These are phyloP conservation scores for Globisporangium spiculum DNA, from an alignment of 352 stramenopile species.

Conservation along the genomic window DNA sequence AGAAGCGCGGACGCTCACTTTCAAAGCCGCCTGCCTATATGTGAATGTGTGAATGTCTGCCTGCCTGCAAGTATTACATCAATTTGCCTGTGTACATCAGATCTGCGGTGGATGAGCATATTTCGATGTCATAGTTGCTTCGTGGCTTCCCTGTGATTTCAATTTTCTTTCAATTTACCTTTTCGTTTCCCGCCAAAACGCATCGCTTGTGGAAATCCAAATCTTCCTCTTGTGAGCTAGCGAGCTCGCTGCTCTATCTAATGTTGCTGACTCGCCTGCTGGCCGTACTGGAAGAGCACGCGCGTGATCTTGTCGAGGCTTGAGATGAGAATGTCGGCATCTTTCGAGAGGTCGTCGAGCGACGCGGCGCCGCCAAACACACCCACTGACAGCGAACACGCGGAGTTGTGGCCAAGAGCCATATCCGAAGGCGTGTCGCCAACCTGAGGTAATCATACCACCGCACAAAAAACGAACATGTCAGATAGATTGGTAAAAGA, in stretches of 20 bases:
- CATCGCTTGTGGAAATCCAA: constrained; percentile 1
- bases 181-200: neutral
- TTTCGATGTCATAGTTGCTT: neutral
- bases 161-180: neutral
- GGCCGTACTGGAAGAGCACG: constrained; percentile 35
- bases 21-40: neutral
- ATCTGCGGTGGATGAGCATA: neutral
- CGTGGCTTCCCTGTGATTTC: neutral
- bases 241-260: neutral
- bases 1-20: neutral
- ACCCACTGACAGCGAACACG: constrained; percentile 37
- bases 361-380: constrained; percentile 39
- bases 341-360: constrained; percentile 35
- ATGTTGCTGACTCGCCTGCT: constrained; percentile 12
- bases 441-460: constrained; percentile 20
- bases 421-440: constrained; percentile 52
- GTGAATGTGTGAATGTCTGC: neutral
- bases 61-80: neutral
- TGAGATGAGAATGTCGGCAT: constrained; percentile 50
- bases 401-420: constrained; percentile 27
- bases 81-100: too few relatives aligned
- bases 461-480: neutral
- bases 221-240: neutral
- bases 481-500: neutral
- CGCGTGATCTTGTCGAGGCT: constrained; percentile 43